Evolutionary conservation across 495 filamentous ascomycete species (phyloP), one percentile per base, ranked within the genome.

Genomic region (Trichoderma parareesei): DNA sequence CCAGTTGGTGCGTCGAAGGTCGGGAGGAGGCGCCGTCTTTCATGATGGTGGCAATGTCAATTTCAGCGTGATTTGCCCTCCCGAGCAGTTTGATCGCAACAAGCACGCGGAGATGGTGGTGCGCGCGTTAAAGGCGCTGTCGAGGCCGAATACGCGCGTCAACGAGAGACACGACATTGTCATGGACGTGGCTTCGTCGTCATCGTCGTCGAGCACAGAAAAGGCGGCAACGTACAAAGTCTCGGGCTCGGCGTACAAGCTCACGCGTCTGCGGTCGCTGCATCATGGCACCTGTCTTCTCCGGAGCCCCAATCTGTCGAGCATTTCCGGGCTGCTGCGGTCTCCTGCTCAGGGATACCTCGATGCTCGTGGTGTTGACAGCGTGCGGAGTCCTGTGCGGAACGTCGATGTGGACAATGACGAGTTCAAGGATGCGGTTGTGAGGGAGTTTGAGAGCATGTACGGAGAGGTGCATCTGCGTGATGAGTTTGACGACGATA

Each of bases 151-250:
- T 27, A 83, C 83, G 5, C 77, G 81, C 61, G 94, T 98, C 66
- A 97, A 98, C 71, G 85, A 89, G 72, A 81, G 94, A 63, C 94
- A 98, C 71, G 94, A 98, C 70, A 96, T 98, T 68, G 92, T 97
- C 27, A 75, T 96, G 18, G 85, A 88, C 68, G 65, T 72, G 57
- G 53, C 74, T 14, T 63, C 35, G 1, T 27, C 27, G 27, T 27
- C 27, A 27, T 27, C 27, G 27, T 27, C 27, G 27, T 27, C 27
- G 27, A 27, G 27, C 27, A 60, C 5, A 68, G 67, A 5, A 37
- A 38, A 9, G 67, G 61, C 61, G 13, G 66, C 73, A 33, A 79
- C 86, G 4, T 85, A 86, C 67, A 98, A 98, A 74, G 78, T 97
- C 4, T 96, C 91, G 1, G 94, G 94, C 2, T 94, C 90, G 1